A percentile compares a stretch with the other conserved stretches of the same genome.
Conservation (phyloP, 208 protist species). For the Trypanosoma melophagium region DNA sequence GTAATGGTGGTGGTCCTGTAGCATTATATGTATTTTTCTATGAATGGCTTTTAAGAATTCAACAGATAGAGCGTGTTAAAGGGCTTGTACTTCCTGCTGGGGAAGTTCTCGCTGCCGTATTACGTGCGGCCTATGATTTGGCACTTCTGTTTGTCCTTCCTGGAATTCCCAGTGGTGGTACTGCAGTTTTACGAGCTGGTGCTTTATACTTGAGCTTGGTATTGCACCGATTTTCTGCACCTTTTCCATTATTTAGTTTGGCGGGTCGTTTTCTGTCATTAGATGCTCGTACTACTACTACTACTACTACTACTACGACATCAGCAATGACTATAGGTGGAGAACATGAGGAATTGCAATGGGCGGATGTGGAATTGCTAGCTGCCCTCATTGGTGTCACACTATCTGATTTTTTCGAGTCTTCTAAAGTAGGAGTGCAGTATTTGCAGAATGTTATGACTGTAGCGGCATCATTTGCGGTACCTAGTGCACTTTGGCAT, state of each 20-base stretch:
- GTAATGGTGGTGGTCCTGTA: constrained; percentile 29
- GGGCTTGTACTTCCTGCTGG: constrained; percentile 42
- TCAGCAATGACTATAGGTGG: not conserved
- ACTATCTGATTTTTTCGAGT: constrained; percentile 76
- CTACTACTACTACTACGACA: not conserved
- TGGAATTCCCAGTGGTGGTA: constrained; percentile 32
- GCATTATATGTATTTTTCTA: constrained; percentile 63
- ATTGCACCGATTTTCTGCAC: constrained; percentile 60
- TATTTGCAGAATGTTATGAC: constrained; percentile 79
- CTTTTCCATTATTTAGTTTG: constrained; percentile 66
- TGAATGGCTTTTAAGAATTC: constrained; percentile 60
- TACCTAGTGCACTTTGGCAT: constrained; percentile 77
- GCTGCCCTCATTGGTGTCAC: constrained; percentile 57
- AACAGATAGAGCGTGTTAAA: constrained; percentile 22
- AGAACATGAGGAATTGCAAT: constrained; percentile 57
- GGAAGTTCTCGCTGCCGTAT: constrained; percentile 51
- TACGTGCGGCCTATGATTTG: constrained; percentile 73
- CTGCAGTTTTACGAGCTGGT: constrained; percentile 37
- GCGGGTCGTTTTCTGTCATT: constrained; percentile 9
- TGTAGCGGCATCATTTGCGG: constrained; percentile 42
- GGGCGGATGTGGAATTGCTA: constrained; percentile 77
- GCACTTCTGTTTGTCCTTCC: constrained; percentile 41
- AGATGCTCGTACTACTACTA: not conserved
- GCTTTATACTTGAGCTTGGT: constrained; percentile 70
- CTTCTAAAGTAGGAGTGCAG: constrained; percentile 42